Evolutionary conservation across 257 asterid species (phyloP), one percentile per base, ranked within the genome.

Genomic region (Nicotiana otophora): DNA sequence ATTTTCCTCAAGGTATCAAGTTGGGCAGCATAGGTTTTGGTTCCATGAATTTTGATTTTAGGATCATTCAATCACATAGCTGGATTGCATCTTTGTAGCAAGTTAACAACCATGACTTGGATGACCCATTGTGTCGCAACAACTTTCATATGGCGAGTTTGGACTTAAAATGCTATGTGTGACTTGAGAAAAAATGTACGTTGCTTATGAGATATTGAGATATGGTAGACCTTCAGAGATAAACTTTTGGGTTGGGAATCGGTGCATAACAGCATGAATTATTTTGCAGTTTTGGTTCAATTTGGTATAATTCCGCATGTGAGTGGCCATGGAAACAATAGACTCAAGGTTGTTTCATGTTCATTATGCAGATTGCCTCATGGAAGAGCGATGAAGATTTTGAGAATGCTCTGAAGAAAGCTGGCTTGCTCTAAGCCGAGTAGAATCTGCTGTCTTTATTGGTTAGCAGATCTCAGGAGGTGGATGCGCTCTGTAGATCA

Each of bases 351-450:
- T 28, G 53, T 19, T 31, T 9, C 10, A 75, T 55, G 17, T 81
- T 72, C 20, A 65, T 54, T 36, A 77, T 85, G 82, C 89, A 94
- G 98, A 93, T 94, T 65, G 51, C 82, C 66, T 90, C 91, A 7
- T 91, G 92, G 92, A 68, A 76, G 61, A 86, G 85, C 10, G 91
- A 88, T 10, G 70, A 86, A 34, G 92, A 87, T 15, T 94, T 92
- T 31, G 85, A 81, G 85, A 87, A 42, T 63, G 96, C 98, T n/a
- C 87, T 94, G 20, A 78, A 87, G 81, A 86, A 66, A 51, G 98
- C 97, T 16, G 97, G 96, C 17, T 83, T 94, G 80, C 12, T 87
- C 36, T 94, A 88, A 84, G 51, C 42, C 7, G 62, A 26, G 69
- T 26, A 36, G n/a, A 81, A 46, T 19, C 75, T 5, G 34, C 16